phyloP scores from a whole-genome alignment of 495 filamentous ascomycete species.

The Neurospora intermedia region DNA sequence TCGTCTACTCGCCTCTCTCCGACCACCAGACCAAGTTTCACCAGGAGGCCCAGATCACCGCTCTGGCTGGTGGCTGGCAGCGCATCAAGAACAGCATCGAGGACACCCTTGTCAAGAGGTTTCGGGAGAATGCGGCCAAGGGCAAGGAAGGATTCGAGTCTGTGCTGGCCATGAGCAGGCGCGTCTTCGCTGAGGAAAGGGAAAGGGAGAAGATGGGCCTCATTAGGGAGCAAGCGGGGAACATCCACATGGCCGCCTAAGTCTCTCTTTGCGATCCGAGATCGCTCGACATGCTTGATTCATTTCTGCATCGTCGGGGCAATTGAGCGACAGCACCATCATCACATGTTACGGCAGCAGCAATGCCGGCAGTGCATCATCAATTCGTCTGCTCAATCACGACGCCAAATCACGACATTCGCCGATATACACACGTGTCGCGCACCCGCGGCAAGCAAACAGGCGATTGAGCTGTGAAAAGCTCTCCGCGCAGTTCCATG shows the following conservation, averaged over 20 bases:
- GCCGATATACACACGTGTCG: background rate
- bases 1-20: slow-evolving; percentile 62
- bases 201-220: slow-evolving; percentile 30
- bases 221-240: slow-evolving; percentile 17
- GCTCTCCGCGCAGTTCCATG: background rate
- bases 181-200: slow-evolving; percentile 81
- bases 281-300: background rate
- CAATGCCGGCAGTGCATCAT: background rate
- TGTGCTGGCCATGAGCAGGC: slow-evolving; percentile 85
- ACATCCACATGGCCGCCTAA: slow-evolving; percentile 19
- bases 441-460: slow-evolving; percentile 1
- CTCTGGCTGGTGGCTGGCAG: slow-evolving; percentile 91
- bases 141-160: slow-evolving; percentile 89
- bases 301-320: background rate
- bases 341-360: background rate
- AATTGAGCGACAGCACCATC: background rate
- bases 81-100: slow-evolving; percentile 90
- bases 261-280: background rate
- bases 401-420: background rate
- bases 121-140: slow-evolving; percentile 79
- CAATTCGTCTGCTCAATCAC: background rate
- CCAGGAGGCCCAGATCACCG: slow-evolving; percentile 86
- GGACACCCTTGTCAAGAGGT: slow-evolving; percentile 77
- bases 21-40: slow-evolving; percentile 62
- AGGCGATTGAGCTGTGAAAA: background rate